phyloP scores from a whole-genome alignment of 768 basidiomycete species.

The Lactifluus piperatus region DNA sequence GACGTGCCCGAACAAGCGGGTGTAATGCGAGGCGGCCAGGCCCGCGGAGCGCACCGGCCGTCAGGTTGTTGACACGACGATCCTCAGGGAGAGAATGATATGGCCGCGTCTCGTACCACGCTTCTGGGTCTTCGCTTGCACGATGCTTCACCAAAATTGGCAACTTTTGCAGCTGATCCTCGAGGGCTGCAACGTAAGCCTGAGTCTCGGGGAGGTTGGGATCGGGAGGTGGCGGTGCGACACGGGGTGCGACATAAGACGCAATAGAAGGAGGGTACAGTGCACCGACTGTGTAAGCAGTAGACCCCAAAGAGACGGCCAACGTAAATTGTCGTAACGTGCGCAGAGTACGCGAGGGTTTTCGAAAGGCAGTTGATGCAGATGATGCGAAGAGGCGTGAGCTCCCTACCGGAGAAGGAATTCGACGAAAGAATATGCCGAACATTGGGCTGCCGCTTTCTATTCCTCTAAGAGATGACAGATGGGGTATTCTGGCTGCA shows the following conservation, averaged over 20 bases:
- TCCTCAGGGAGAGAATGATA: slow-evolving; percentile 63
- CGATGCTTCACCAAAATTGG: slow-evolving; percentile 49
- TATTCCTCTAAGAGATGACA: neutral
- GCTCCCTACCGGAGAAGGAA: neutral
- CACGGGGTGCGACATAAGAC: slow-evolving; percentile 64
- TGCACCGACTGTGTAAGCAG: slow-evolving; percentile 45
- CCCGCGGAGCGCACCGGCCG: slow-evolving; percentile 77
- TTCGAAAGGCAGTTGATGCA: neutral
- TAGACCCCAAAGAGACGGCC: slow-evolving; percentile 11
- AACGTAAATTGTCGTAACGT: slow-evolving; percentile 2
- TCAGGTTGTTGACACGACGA: slow-evolving; percentile 71
- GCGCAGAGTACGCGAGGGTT: neutral
- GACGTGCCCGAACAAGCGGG: slow-evolving; percentile 65
- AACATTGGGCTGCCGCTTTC: neutral
- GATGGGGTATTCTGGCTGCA: neutral
- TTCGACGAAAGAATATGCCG: neutral
- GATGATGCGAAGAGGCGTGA: neutral
- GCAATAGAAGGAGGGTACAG: slow-evolving; percentile 62
- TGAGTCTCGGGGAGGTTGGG: slow-evolving; percentile 49
- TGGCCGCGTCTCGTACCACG: slow-evolving; percentile 76
- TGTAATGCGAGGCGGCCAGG: slow-evolving; percentile 78
- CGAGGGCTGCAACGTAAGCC: slow-evolving; percentile 51
- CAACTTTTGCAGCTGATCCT: slow-evolving; percentile 57
- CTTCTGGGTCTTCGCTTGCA: slow-evolving; percentile 36
- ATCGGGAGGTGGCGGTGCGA: slow-evolving; percentile 63